Base-by-base conservation (phyloP, 2,329 filamentous ascomycete species). In the Fusarium pseudonygamai region DNA sequence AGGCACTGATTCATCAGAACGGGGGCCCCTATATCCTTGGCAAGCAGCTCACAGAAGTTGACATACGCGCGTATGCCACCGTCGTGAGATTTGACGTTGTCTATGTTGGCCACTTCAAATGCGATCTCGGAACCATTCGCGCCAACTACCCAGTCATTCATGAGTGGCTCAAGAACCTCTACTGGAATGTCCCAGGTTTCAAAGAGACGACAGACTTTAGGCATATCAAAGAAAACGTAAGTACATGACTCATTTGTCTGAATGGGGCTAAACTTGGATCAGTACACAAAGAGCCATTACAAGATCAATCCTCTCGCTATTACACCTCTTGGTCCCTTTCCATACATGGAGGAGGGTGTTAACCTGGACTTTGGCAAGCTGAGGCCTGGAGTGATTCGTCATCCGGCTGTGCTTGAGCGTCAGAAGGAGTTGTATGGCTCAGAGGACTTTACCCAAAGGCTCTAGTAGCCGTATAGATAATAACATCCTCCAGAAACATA, bases 1-100 rank as follows among this genome's bases (percentile, higher is more conserved):
- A 94, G 76, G 76, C 79, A 2, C 85, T 91, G 60, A 85, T 93
- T 1, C 80, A 82, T 6, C 47, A 37, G 3, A 70, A 78, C 7
- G 81, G 80, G 20, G 81, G 85, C 7, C 87, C 87, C 1, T 94
- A 89, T 78, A 85, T 93, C 40, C 89, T 93, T 49, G 92, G 92
- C 4, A 80, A 88, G 14, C 74, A 85, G 42, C 82, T 93, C 62
- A 93, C 92, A 1, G 92, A 94, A 79, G 88, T 90, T 1, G 92
- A 93, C 77, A 87, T 93, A 50, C 84, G 91, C 14, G 84, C 93
- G 26, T 93, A 87, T 78, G 87, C 90, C 4, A 93, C 91, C 0
- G 86, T 93, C 46, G 82, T 88, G 28, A 87, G 92, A 8, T 93
- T 93, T 76, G 92, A 94, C 71, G 83, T 87, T 3, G 90, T 91